Conservation (phyloP, 345 rosid genomes). For the Camelina neglecta region DNA sequence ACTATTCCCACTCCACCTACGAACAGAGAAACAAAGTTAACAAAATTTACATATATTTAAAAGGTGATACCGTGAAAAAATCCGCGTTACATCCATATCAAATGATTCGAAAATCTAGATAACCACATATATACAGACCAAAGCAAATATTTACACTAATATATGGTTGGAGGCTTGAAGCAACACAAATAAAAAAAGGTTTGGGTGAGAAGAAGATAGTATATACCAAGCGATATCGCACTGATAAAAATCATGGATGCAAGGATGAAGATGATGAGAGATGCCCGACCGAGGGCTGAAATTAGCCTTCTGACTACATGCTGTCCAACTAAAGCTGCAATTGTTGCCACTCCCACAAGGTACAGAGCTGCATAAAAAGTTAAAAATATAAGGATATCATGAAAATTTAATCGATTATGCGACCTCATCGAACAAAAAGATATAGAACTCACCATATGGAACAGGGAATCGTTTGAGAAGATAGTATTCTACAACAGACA, state of each 20-base stretch:
- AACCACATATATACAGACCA: background rate
- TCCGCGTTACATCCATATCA: too few relatives aligned
- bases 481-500: constrained; percentile 88
- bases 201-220: background rate
- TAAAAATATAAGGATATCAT: background rate
- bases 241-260: constrained; percentile 64
- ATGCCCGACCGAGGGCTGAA: constrained; percentile 59
- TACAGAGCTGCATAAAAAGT: constrained; percentile 53
- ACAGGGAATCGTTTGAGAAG: constrained; percentile 82
- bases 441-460: constrained; percentile 61
- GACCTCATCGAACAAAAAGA: background rate
- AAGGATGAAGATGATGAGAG: constrained; percentile 70
- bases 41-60: background rate
- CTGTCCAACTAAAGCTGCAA: constrained; percentile 65
- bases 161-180: background rate
- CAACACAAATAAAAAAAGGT: background rate
- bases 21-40: background rate
- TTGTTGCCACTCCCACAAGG: constrained; percentile 57
- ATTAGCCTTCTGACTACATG: constrained; percentile 63
- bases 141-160: background rate
- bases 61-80: background rate
- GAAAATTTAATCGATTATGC: background rate
- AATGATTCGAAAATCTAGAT: too few relatives aligned
- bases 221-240: constrained; percentile 69
- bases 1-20: constrained; percentile 66